Base-by-base conservation (phyloP, 2,329 filamentous ascomycete species). In the Calycina marina region DNA sequence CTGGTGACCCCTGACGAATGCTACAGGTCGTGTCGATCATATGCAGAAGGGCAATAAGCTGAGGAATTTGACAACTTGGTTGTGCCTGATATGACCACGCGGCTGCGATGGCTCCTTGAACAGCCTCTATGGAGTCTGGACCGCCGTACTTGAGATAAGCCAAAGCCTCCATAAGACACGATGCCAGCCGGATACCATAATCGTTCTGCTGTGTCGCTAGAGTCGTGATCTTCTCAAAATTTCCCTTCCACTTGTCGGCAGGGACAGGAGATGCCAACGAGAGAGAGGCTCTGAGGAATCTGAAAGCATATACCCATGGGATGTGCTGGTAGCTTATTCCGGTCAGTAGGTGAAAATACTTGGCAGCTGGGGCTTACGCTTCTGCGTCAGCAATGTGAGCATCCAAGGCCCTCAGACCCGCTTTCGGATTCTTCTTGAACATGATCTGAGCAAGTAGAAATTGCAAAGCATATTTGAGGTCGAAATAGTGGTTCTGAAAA, bases 401-500 rank as follows among this genome's bases (percentile, higher is more conserved):
- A 47, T 86, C 80, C 11, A 83, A 58, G 0, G 74, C 67, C 40
- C 78, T 85, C 46, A 85, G 61, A 1, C 79, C 77, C 1, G 78
- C 78, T 46, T 78, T 81, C 32, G 69, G 70, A 41, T 72, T 83
- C 25, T 72, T 69, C 45, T 77, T 74, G 43, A 77, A 81, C 36
- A 82, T 60, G 2, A 80, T 67, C 43, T 79, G 76, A 30, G 76
- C 65, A 37, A 79, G 68, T 11, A 84, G 59, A 49, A 83, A 81
- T 41, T 82, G 71, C 66, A 84, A 82, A 40, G 72, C 72, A 53
- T 84, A 84, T 51, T 82, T 84, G 24, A 85, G 55, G 43, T 86
- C 80, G 15, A 57, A 47, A 38, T 73, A 64, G 28, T 66, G 63
- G 39, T 71, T 67, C 58, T 72, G 45, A 13, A 13, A 10, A 17